Evolutionary conservation across 352 stramenopile genomes (phyloP).

Genomic region (Elongisporangium undulatum): DNA sequence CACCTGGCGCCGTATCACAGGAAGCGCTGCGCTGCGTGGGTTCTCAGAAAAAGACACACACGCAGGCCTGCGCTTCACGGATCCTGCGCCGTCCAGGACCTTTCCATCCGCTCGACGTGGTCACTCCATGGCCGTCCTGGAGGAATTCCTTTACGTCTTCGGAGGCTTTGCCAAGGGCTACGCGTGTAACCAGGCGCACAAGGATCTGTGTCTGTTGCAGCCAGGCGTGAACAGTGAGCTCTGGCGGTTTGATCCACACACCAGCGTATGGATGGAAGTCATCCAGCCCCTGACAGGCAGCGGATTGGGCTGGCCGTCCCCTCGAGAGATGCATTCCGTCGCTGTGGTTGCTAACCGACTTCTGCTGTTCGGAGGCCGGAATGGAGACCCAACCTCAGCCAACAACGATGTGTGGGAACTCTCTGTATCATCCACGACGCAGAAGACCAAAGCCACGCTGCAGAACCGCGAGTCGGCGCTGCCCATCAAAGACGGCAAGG

Average conservation of each 20-base stretch:
- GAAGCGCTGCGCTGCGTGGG: conserved; percentile 20
- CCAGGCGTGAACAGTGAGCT: conserved; percentile 58
- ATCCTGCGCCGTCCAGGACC: conserved; percentile 20
- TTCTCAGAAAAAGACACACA: conserved; percentile 27
- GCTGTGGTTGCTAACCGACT: conserved; percentile 34
- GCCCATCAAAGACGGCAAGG: conserved; percentile 35
- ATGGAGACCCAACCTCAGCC: conserved; percentile 18
- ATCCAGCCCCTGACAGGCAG: conserved; percentile 1
- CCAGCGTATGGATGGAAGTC: conserved; percentile 48
- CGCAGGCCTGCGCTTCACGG: conserved; percentile 25
- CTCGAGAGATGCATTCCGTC: conserved; percentile 61
- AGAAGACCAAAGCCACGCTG: conserved; percentile 21
- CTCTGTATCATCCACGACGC: conserved; percentile 38
- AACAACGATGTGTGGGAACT: conserved; percentile 68
- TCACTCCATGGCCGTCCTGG: conserved; percentile 48
- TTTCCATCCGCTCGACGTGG: conserved; percentile 54
- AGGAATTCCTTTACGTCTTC: conserved; percentile 58
- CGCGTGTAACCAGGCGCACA: conserved; percentile 42
- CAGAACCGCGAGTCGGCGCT: conserved; percentile 33
- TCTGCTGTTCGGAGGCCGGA: conserved; percentile 56
- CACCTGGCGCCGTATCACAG: conserved; percentile 26
- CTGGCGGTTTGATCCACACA: conserved; percentile 56
- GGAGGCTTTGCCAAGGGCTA: conserved; percentile 57
- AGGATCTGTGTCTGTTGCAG: conserved; percentile 29
- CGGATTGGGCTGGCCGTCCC: conserved; percentile 11